These are phyloP conservation scores for Amaranthus hypochondriacus DNA, from an alignment of 148 eudicot species.

Conservation along the genomic window DNA sequence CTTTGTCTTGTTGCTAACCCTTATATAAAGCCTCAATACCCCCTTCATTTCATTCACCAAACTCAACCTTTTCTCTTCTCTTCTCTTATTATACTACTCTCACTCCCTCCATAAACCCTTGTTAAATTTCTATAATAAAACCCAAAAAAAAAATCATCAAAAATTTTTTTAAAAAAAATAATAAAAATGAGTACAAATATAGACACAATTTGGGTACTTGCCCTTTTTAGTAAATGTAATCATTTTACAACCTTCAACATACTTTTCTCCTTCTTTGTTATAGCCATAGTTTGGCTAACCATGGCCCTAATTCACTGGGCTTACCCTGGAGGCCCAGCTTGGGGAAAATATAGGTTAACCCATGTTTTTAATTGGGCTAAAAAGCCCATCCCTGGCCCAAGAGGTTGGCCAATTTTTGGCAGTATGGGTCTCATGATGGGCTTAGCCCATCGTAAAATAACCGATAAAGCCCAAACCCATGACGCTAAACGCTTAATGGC, in stretches of 20 bases:
- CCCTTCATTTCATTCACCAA: constrained; percentile 8
- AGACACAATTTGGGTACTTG: constrained; percentile 34
- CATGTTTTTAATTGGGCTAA: constrained; percentile 9
- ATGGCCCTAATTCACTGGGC: constrained; percentile 41
- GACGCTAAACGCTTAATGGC: constrained; percentile 55
- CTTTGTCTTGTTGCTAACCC: constrained; percentile 9
- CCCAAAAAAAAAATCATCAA: background rate
- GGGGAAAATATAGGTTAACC: constrained; percentile 41
- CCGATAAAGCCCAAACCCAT: constrained; percentile 28
- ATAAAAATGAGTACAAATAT: constrained; percentile 24
- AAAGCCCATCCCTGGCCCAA: constrained; percentile 49
- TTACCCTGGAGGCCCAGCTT: constrained; percentile 63
- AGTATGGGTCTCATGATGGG: constrained; percentile 51
- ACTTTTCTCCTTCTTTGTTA: background rate
- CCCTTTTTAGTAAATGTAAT: constrained; percentile 28
- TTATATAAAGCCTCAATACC: constrained; percentile 14
- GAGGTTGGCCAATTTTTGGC: constrained; percentile 56
- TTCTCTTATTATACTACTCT: background rate
- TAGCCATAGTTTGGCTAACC: constrained; percentile 24
- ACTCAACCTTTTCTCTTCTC: background rate
- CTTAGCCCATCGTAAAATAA: constrained; percentile 53
- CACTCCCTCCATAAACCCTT: background rate
- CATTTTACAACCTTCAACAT: constrained; percentile 12
- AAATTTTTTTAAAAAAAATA: too few species aligned
- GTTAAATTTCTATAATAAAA: background rate